Conservation (phyloP, 768 basidiomycete species). For the Phaeolepiota aurea region DNA sequence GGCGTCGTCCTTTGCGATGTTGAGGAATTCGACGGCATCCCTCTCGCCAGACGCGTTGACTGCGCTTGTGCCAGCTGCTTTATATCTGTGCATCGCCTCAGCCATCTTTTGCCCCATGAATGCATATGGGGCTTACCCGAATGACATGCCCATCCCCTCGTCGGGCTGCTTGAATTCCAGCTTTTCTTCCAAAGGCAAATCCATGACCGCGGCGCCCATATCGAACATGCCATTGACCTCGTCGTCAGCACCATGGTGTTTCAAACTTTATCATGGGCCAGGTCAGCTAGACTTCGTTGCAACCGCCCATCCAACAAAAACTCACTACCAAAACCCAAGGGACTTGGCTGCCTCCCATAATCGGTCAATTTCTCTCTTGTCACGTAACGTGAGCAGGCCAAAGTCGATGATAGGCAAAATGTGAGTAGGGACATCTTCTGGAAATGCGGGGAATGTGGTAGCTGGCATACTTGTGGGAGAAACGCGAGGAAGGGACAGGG, state of each 20-base stretch:
- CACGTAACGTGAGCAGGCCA: conserved; percentile 30
- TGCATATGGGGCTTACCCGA: conserved; percentile 22
- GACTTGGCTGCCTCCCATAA: conserved; percentile 51
- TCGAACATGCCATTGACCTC: conserved; percentile 44
- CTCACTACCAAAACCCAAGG: conserved; percentile 63
- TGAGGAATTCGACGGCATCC: conserved; percentile 58
- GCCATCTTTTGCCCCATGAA: conserved; percentile 8
- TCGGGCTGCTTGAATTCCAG: not conserved
- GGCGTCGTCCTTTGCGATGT: conserved; percentile 62
- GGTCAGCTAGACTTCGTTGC: no score
- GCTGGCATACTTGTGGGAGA: conserved; percentile 10
- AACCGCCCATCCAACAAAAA: no score
- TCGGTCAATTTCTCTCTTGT: conserved; percentile 34
- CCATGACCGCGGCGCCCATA: conserved; percentile 45
- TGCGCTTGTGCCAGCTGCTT: conserved; percentile 54
- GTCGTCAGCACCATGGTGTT: conserved; percentile 45
- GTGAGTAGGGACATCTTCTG: conserved; percentile 41
- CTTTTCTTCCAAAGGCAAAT: conserved; percentile 14
- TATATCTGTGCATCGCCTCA: conserved; percentile 44
- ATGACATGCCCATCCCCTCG: conserved; percentile 24
- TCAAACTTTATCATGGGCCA: no score
- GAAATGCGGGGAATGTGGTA: conserved; percentile 31
- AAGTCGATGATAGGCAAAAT: conserved; percentile 51
- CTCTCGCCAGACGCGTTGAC: conserved; percentile 49
- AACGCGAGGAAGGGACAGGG: no score